Percentiles rank a stretch among this genome's conserved stretches.
Conservation (phyloP, 2,329 filamentous ascomycete genomes). For the Bisporella sp. region DNA sequence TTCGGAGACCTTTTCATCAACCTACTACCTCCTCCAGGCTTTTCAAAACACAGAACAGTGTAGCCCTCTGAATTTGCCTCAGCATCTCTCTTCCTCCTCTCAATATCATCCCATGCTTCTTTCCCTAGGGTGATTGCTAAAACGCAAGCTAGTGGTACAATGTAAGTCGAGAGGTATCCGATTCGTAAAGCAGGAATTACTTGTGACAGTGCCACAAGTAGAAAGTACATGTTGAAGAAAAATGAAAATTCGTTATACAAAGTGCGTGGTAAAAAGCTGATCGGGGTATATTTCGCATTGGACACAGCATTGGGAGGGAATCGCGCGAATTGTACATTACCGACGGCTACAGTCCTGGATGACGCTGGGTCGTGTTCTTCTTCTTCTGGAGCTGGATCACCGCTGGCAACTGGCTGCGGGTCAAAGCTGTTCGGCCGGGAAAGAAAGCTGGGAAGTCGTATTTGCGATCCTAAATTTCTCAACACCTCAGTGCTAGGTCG, state of each 20-base stretch:
- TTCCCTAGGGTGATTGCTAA: slow-evolving; percentile 89
- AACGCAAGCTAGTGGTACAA: slow-evolving; percentile 88
- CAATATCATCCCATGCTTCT: slow-evolving; percentile 91
- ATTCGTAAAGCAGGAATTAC: slow-evolving; percentile 84
- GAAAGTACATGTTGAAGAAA: slow-evolving; percentile 99
- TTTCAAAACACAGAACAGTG: slow-evolving; percentile 65
- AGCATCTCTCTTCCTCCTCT: slow-evolving; percentile 74
- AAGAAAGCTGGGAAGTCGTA: slow-evolving; percentile 65
- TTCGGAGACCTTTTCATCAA: slow-evolving; percentile 27
- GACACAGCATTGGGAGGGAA: slow-evolving; percentile 90
- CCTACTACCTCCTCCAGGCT: slow-evolving; percentile 34
- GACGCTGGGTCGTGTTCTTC: slow-evolving; percentile 58
- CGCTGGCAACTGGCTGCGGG: slow-evolving; percentile 14
- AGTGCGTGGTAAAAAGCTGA: slow-evolving; percentile 89
- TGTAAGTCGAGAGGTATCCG: slow-evolving; percentile 90
- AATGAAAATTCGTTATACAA: slow-evolving; percentile 99
- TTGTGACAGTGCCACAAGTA: slow-evolving; percentile 91
- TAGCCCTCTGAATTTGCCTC: slow-evolving; percentile 94
- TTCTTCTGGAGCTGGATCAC: slow-evolving; percentile 35
- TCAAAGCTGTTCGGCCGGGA: slow-evolving; percentile 24
- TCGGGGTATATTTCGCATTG: slow-evolving; percentile 94
- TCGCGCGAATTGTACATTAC: slow-evolving; percentile 61
- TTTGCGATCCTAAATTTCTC: slow-evolving; percentile 38
- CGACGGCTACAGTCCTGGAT: slow-evolving; percentile 70
- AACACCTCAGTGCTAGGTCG: slow-evolving; percentile 33